These are phyloP conservation scores for Aspergillus cavernicola DNA, from an alignment of 495 filamentous ascomycete species.

Conservation along the genomic window DNA sequence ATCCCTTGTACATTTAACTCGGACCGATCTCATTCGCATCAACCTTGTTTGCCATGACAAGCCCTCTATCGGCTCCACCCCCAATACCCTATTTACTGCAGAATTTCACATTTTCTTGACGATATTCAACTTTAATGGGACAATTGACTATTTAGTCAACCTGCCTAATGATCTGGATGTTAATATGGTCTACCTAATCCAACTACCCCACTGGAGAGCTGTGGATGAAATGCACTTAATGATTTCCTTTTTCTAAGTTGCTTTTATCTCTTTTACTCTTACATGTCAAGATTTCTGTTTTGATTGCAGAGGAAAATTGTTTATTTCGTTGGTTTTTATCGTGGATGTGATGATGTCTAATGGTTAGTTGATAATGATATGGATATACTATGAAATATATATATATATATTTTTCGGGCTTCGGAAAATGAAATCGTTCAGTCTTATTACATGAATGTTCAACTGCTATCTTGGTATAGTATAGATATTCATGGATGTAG, in stretches of 20 bases:
- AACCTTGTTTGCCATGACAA: background rate
- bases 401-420: background rate
- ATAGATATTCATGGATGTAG: background rate
- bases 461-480: slow-evolving; percentile 5
- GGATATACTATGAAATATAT: background rate
- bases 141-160: background rate
- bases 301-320: background rate
- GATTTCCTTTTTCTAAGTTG: background rate
- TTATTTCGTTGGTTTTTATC: background rate
- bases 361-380: background rate
- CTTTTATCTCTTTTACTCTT: background rate
- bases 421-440: background rate
- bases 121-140: background rate
- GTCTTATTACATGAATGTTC: background rate
- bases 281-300: background rate
- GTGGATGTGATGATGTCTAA: background rate
- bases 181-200: slow-evolving; percentile 4
- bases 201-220: background rate
- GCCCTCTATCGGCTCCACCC: background rate
- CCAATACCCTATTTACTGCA: too few relatives aligned
- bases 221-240: slow-evolving; percentile 2
- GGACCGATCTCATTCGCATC: background rate
- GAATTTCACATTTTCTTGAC: background rate
- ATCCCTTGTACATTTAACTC: background rate
- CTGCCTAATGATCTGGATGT: slow-evolving; percentile 6